Base-by-base conservation (phyloP, 768 basidiomycete species). In the Kwoniella heveanensis region DNA sequence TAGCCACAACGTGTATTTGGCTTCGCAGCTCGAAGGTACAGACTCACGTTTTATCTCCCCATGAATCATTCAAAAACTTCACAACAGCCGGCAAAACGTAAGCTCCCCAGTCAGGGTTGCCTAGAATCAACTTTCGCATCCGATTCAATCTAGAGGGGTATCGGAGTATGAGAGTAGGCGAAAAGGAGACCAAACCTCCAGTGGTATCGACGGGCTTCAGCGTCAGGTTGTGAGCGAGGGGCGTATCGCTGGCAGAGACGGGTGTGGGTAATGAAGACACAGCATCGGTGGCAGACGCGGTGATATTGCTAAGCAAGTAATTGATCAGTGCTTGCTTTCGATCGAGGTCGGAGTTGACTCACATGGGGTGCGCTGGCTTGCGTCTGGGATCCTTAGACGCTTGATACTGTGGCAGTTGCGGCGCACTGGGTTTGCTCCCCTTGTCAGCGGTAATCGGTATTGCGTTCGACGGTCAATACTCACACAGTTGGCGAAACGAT, bases 141-240 rank as follows among this genome's bases (percentile, higher is more conserved):
- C 66, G 57, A 6, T 47, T 52, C 26, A 72, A 65, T 36, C 66
- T 62, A 1, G 64, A 60, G 2, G 73, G 73, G 2, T 49, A 50
- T 5, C 60, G 30, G 6, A 75, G 65, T 13, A 75, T 60, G 25
- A 75, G 64, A 10, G 66, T 63, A 17, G 73, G 73, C 1, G 68
- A 70, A 60, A 75, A 75, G 0, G 73, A 72, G 21, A 75, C 69
- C 10, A 75, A 53, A 12, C 68, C 71, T 10, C 73, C 73, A n/a
- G 47, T 51, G 1, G 24, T 25, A 27, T 56, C 37, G n/a, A 64
- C 30, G 10, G 62, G 55, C 13, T 32, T 51, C 10, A 64, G 32
- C 12, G 29, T 15, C 29, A 50, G 36, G 2, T 49, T 26, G 13
- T 44, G 39, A 44, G 39, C 39, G 6, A 56, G 21, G 19, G 44